Evolutionary conservation across 2,329 filamentous ascomycete genomes (phyloP).

Genomic region (Phialocephala subalpina): DNA sequence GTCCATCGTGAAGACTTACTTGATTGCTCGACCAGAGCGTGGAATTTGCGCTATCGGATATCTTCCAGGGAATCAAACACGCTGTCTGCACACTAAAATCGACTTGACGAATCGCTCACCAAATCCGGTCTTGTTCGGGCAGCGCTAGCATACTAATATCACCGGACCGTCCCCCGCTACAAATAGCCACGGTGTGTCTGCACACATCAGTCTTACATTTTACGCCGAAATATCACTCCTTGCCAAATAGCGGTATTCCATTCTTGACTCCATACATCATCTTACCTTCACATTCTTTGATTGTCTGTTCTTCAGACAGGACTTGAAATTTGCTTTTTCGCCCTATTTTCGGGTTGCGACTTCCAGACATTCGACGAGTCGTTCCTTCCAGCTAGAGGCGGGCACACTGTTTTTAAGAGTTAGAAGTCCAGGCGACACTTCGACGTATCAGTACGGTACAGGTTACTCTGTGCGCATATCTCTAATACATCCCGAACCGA

Average conservation of each 20-base stretch:
- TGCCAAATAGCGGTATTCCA: not conserved
- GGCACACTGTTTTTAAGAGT: not conserved
- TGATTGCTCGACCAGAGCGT: slow-evolving; percentile 16
- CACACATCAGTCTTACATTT: slow-evolving; percentile 10
- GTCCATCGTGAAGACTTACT: slow-evolving; percentile 29
- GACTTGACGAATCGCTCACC: slow-evolving; percentile 20
- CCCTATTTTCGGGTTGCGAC: not conserved
- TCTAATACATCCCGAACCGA: not conserved
- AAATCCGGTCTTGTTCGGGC: slow-evolving; percentile 13
- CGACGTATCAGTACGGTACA: no score
- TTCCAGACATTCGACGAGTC: not conserved
- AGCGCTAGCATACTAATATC: slow-evolving; percentile 23
- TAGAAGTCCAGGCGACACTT: not conserved
- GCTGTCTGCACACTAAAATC: slow-evolving; percentile 23
- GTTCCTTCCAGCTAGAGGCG: not conserved
- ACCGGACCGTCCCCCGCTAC: slow-evolving; percentile 29
- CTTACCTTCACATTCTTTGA: not conserved
- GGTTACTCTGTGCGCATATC: not conserved
- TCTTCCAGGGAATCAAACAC: slow-evolving; percentile 18
- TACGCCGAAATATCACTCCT: not conserved
- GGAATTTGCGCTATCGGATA: slow-evolving; percentile 21
- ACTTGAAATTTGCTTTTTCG: not conserved
- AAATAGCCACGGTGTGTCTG: slow-evolving; percentile 14
- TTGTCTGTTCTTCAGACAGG: not conserved
- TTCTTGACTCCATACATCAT: not conserved